Evolutionary conservation across 805 yeast species (phyloP).

Genomic region (Vanderwaltozyma yarrowii): DNA sequence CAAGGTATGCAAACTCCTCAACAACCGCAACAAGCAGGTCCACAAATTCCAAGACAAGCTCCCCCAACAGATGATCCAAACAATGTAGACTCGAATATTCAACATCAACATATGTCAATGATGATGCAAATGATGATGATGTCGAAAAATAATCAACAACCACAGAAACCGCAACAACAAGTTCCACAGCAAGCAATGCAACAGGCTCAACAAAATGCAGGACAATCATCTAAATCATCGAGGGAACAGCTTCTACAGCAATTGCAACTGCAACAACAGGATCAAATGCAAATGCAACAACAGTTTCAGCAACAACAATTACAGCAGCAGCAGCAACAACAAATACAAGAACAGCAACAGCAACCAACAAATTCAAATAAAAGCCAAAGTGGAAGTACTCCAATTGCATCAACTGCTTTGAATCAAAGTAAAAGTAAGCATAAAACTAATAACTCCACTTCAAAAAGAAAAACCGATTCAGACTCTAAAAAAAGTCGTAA

Average conservation of each 20-base stretch:
- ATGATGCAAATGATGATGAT: constrained; percentile 6
- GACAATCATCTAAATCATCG: not conserved
- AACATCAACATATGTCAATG: constrained; percentile 4
- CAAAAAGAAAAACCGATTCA: not conserved
- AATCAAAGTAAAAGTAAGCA: not conserved
- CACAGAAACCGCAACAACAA: not conserved
- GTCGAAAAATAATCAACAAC: constrained; percentile 1
- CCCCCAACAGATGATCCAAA: not conserved
- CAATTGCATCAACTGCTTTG: constrained; percentile 17
- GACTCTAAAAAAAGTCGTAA: not conserved
- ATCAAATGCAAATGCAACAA: constrained; percentile 3
- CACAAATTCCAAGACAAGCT: not conserved
- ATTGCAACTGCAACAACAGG: constrained; percentile 2
- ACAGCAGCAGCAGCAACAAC: constrained; percentile 1
- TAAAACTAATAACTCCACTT: not conserved
- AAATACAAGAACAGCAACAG: constrained; percentile 3
- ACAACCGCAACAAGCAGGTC: not conserved
- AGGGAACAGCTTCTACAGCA: not conserved
- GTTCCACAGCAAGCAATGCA: constrained; percentile 2
- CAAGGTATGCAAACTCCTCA: too few relatives aligned
- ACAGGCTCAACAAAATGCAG: not conserved
- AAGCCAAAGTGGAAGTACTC: constrained; percentile 11
- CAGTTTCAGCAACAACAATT: constrained; percentile 1
- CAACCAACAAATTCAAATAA: not conserved
- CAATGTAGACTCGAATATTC: not conserved